phyloP scores from a whole-genome alignment of 2,329 filamentous ascomycete genomes.

The Ascocoryne sarcoides region DNA sequence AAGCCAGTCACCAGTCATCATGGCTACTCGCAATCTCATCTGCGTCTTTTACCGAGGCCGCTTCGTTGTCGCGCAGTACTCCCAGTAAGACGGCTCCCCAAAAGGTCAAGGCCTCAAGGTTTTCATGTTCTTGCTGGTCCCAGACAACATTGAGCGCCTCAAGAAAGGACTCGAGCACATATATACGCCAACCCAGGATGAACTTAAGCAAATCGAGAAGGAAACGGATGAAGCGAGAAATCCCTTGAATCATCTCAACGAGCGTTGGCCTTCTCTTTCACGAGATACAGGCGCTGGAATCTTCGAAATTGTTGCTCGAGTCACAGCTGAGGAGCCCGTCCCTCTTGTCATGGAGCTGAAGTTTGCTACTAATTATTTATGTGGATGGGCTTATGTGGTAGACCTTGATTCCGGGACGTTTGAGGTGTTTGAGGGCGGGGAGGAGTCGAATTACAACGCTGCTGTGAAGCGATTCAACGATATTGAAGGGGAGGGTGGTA shows the following conservation, averaged over 20 bases:
- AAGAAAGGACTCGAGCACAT: neutral
- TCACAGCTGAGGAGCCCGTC: neutral
- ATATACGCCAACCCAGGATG: neutral
- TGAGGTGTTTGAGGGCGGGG: neutral
- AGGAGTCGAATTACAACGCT: no score
- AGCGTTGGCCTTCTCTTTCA: neutral
- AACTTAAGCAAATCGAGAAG: neutral
- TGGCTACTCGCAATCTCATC: neutral
- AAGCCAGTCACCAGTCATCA: neutral
- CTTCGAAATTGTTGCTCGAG: neutral
- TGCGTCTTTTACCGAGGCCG: slow-evolving; percentile 1
- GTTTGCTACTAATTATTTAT: neutral
- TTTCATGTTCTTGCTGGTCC: neutral
- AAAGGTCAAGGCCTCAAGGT: neutral
- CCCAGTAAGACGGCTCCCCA: neutral
- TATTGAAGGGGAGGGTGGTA: neutral
- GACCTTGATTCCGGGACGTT: neutral
- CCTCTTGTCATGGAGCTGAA: neutral
- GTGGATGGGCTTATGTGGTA: neutral
- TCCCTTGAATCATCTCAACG: neutral
- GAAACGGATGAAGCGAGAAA: no score
- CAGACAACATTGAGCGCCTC: neutral
- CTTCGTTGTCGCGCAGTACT: neutral
- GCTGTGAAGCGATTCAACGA: neutral
- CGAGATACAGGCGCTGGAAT: neutral